Base-by-base conservation (phyloP, 2,329 filamentous ascomycete genomes). In the Daldinia sp. region DNA sequence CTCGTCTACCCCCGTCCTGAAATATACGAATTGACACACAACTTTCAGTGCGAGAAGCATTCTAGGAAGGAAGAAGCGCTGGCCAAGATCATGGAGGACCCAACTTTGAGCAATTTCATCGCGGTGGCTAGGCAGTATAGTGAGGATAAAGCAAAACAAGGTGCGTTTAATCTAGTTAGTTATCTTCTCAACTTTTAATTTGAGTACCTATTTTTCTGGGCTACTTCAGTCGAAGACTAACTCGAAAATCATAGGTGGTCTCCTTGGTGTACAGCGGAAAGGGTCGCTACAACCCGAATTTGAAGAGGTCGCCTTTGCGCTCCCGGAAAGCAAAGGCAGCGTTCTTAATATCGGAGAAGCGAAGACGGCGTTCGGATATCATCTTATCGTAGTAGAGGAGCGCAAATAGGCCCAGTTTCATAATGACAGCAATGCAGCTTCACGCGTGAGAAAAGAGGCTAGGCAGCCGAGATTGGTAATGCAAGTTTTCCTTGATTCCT, bases 21-120 rank as follows among this genome's bases (percentile, higher is more conserved):
- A 30, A 9, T 53, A 27, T 21, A 21, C 2, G 41, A 29, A 41
- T 43, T 60, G 5, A 60, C 35, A 51, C 7, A 55, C 10, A 35
- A 23, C 19, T 23, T 3, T 9, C 13, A 88, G 79, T 93, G 91
- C 71, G 88, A 89, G 74, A 94, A 94, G 73, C 87, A 92, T 73
- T 78, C 81, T n/a, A 92, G 89, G 76, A 93, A 92, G 73, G 90
- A 93, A 73, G 88, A 92, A 73, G 91, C 91, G 0, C 75, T 93
- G 13, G 84, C 83, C 58, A 90, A 92, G 77, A 77, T 94, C 52
- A 83, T 82, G 35, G 85, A 61, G 13, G 56, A 65, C 56, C 77
- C 63, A 34, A 63, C 81, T 3, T 89, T 90, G 1, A 82, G 82
- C 51, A 91, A 90, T 70, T 94, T 93, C 72, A 90, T 93, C 70